Conservation (phyloP, 257 asterid genomes). For the Misopates orontium region DNA sequence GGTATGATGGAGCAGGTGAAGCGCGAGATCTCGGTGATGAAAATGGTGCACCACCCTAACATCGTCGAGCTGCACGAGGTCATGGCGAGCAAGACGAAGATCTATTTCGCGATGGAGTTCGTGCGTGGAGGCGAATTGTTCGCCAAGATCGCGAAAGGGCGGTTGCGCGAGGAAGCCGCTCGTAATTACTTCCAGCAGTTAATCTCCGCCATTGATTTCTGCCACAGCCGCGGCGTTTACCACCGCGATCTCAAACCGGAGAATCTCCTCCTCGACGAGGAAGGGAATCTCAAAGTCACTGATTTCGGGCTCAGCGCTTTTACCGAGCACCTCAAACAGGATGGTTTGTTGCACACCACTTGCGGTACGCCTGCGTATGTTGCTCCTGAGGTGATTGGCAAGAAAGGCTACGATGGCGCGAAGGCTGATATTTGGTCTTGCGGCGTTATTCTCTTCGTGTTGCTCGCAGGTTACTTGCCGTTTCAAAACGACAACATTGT, state of each 20-base stretch:
- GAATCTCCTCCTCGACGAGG: constrained; percentile 39
- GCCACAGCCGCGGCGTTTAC: constrained; percentile 44
- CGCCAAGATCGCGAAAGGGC: constrained; percentile 40
- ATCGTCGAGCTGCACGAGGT: constrained; percentile 57
- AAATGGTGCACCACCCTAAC: constrained; percentile 48
- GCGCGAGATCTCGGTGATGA: constrained; percentile 50
- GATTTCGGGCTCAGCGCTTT: constrained; percentile 44
- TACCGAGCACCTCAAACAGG: constrained; percentile 37
- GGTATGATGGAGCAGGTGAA: constrained; percentile 52
- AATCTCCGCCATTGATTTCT: constrained; percentile 41
- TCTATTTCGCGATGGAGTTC: constrained; percentile 49
- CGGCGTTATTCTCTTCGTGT: constrained; percentile 44
- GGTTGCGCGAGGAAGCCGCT: constrained; percentile 36
- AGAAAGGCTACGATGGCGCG: constrained; percentile 41
- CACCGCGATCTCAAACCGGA: constrained; percentile 45
- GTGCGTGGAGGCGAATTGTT: constrained; percentile 62
- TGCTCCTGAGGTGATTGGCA: constrained; percentile 45
- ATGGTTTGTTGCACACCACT: constrained; percentile 43
- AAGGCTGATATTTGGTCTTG: constrained; percentile 55
- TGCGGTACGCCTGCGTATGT: constrained; percentile 49
- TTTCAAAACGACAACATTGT: constrained; percentile 44
- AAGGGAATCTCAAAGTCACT: constrained; percentile 40
- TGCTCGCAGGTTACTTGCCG: constrained; percentile 46
- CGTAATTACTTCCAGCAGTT: constrained; percentile 42
- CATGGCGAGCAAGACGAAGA: constrained; percentile 48